Conservation (phyloP, 2,329 filamentous ascomycete genomes). For the Exophiala alcalophila region DNA sequence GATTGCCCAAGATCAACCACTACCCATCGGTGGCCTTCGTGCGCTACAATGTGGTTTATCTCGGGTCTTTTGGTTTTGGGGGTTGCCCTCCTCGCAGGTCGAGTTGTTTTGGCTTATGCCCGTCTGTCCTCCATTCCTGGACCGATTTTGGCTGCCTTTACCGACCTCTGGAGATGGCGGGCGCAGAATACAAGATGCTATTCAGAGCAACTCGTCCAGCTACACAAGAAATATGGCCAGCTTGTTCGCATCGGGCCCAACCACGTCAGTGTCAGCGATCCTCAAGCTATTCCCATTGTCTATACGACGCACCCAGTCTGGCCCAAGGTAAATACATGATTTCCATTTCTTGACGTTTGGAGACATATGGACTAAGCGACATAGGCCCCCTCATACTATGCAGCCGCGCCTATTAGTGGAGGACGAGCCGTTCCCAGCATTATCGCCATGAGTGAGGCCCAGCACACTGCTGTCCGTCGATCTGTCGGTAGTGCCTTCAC, state of each 20-base stretch:
- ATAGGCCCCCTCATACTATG: conserved; percentile 10
- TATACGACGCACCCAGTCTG: too few relatives aligned
- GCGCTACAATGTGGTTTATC: too few relatives aligned
- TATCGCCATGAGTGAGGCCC: conserved; percentile 13
- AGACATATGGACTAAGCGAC: too few relatives aligned
- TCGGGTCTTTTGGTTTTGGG: too few relatives aligned
- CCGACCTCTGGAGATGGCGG: conserved; percentile 68
- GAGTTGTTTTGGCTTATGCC: too few relatives aligned
- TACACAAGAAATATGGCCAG: conserved; percentile 70
- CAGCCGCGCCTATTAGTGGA: conserved; percentile 3
- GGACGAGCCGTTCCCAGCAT: conserved; percentile 13
- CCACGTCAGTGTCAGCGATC: conserved; percentile 68
- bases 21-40: too few relatives aligned
- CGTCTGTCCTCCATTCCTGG: conserved; percentile 52
- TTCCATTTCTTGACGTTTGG: too few relatives aligned
- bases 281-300: conserved; percentile 38
- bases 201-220: conserved; percentile 41
- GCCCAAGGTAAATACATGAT: conserved; percentile 10
- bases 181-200: conserved; percentile 8
- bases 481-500: conserved; percentile 16
- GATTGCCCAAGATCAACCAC: too few relatives aligned
- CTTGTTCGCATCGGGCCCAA: conserved; percentile 74
- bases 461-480: conserved; percentile 12
- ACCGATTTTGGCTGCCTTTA: conserved; percentile 63
- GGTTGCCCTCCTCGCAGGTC: too few relatives aligned